Evolutionary conservation across 352 stramenopile species (phyloP), one percentile per base, ranked within the genome.

Genomic region (Globisporangium ultimum): DNA sequence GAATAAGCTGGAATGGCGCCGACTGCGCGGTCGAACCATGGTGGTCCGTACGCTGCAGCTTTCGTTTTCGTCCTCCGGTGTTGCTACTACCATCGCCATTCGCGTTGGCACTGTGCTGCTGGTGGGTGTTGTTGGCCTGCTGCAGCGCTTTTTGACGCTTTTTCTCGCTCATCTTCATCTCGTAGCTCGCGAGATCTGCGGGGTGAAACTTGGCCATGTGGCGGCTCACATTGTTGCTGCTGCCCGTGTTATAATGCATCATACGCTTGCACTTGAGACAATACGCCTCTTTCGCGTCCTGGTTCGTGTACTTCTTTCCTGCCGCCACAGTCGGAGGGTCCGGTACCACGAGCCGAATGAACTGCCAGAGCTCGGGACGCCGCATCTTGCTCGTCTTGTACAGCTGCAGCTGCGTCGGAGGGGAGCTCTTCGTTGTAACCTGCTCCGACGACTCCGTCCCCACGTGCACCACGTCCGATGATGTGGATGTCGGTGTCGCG

Each of bases 361-460:
- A 82, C 66, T 82, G 73, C 73, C 73, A 82, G 48, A 82, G 57
- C 61, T 82, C 73, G 0, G 73, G 73, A n/a, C 73, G 73, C 24
- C 73, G 64, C 73, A 82, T 82, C 68, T 82, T 82, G 60, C 68
- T 82, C 21, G 73, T 79, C 60, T 78, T 76, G 66, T 82, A 82
- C 24, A 82, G 60, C 58, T 79, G 70, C 34, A 70, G 70, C 36
- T 63, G 55, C 15, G 54, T 50, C 32, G 69, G 63, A 20, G 48
- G 18, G 4, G 21, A 43, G 38, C 12, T 50, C 42, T 46, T 53
- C 18, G 13, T 40, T 11, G 8, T 53, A 2, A 28, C 43, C 45
- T 51, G 57, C 13, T 41, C 41, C 3, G 20, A 43, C 40, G 28
- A 28, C 21, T 36, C 28, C 28, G 28, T 36, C 28, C 28, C 28